A percentile compares a stretch with the other conserved stretches of the same genome.
Conservation (phyloP, 2,329 filamentous ascomycete genomes). For the Ascochyta fabae region DNA sequence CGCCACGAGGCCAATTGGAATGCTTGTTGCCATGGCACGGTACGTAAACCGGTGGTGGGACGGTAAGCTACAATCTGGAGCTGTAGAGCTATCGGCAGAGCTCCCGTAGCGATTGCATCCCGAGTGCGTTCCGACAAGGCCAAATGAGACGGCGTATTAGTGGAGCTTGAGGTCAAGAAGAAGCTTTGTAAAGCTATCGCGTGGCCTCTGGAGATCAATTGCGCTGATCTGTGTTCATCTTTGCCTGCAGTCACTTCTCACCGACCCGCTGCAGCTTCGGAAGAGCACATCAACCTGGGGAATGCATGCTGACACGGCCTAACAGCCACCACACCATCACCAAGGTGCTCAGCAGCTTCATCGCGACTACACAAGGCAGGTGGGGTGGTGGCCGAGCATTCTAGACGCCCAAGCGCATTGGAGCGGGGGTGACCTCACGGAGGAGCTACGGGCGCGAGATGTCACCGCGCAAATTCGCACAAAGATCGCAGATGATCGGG, state of each 20-base stretch:
- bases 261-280: not conserved
- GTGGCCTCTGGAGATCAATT: not conserved
- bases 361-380: conserved; percentile 9
- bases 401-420: conserved; percentile 7
- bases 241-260: not conserved
- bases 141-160: conserved; percentile 10
- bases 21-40: conserved; percentile 14
- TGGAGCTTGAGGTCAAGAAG: not conserved
- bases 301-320: conserved; percentile 14
- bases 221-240: not conserved
- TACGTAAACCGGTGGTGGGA: conserved; percentile 28
- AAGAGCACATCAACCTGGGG: conserved; percentile 3
- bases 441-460: conserved; percentile 17
- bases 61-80: conserved; percentile 11
- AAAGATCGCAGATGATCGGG: conserved; percentile 12
- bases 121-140: conserved; percentile 25
- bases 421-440: conserved; percentile 11
- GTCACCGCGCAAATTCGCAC: conserved; percentile 14
- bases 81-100: conserved; percentile 15
- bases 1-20: conserved; percentile 18
- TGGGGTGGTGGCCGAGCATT: conserved; percentile 17
- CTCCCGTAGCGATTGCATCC: conserved; percentile 14
- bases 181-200: not conserved
- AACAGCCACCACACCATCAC: conserved; percentile 8
- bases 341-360: conserved; percentile 11